Evolutionary conservation across 2,329 filamentous ascomycete genomes (phyloP).

Genomic region (Pseudogymnoascus sp.): DNA sequence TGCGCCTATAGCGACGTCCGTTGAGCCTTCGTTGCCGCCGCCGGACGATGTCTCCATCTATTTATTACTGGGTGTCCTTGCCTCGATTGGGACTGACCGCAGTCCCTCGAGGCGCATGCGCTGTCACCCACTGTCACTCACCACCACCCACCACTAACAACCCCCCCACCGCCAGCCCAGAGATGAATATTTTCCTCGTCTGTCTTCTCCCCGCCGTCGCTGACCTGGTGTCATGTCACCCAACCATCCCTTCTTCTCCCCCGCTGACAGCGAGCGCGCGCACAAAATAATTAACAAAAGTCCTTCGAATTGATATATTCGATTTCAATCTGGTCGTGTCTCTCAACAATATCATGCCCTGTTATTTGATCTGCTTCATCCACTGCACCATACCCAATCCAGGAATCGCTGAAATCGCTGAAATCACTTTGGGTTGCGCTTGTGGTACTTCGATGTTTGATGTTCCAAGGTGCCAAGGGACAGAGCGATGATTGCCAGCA

Average conservation of each 20-base stretch:
- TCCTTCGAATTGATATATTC: background rate
- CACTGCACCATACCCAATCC: background rate
- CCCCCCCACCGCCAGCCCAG: background rate
- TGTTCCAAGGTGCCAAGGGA: background rate
- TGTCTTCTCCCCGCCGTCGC: background rate
- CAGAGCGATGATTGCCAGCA: background rate
- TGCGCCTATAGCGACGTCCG: background rate
- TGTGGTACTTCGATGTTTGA: background rate
- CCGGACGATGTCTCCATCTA: background rate
- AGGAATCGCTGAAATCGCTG: background rate
- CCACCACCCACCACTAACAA: background rate
- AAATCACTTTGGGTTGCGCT: background rate
- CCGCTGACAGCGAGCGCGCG: background rate
- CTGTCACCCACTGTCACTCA: background rate
- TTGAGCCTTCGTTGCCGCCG: background rate
- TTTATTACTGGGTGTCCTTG: slow-evolving; percentile 6
- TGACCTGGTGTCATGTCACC: background rate
- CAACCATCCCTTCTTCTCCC: background rate
- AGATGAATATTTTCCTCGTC: background rate
- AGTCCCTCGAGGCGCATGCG: background rate
- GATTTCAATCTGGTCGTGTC: background rate
- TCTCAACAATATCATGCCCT: background rate
- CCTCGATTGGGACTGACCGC: background rate
- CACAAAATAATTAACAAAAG: background rate
- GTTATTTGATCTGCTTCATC: background rate